Evolutionary conservation across 169 alveolate species (phyloP).

Genomic region (Plasmodium adleri): DNA sequence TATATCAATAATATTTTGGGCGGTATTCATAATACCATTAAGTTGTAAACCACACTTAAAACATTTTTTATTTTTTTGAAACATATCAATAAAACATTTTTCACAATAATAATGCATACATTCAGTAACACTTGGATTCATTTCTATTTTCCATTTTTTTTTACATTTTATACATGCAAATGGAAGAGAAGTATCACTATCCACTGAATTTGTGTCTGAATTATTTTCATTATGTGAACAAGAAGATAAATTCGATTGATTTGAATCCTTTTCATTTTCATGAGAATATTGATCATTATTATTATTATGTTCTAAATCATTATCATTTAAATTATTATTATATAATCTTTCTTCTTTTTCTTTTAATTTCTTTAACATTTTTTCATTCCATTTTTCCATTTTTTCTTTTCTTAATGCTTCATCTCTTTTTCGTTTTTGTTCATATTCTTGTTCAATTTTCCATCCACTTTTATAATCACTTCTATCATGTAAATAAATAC

Average conservation of each 20-base stretch:
- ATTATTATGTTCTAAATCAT: slow-evolving; percentile 46
- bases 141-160: slow-evolving; percentile 83
- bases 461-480: slow-evolving; percentile 96
- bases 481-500: slow-evolving; percentile 97
- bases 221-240: slow-evolving; percentile 47
- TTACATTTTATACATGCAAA: slow-evolving; percentile 90
- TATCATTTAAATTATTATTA: slow-evolving; percentile 39
- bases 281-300: slow-evolving; percentile 38
- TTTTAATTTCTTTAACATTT: slow-evolving; percentile 77
- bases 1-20: slow-evolving; percentile 80
- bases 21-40: slow-evolving; percentile 92
- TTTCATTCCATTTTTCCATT: slow-evolving; percentile 81
- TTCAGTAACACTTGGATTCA: slow-evolving; percentile 92
- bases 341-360: slow-evolving; percentile 78
- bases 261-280: slow-evolving; percentile 50
- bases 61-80: slow-evolving; percentile 88
- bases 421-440: slow-evolving; percentile 88
- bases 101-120: slow-evolving; percentile 96
- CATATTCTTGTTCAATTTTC: slow-evolving; percentile 95
- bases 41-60: slow-evolving; percentile 89
- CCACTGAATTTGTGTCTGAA: slow-evolving; percentile 43
- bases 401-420: slow-evolving; percentile 83
- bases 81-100: slow-evolving; percentile 91
- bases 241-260: slow-evolving; percentile 26
- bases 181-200: slow-evolving; percentile 79